These are phyloP conservation scores for Colletotrichum spinosum DNA, from an alignment of 2,329 filamentous ascomycete species.

Conservation along the genomic window DNA sequence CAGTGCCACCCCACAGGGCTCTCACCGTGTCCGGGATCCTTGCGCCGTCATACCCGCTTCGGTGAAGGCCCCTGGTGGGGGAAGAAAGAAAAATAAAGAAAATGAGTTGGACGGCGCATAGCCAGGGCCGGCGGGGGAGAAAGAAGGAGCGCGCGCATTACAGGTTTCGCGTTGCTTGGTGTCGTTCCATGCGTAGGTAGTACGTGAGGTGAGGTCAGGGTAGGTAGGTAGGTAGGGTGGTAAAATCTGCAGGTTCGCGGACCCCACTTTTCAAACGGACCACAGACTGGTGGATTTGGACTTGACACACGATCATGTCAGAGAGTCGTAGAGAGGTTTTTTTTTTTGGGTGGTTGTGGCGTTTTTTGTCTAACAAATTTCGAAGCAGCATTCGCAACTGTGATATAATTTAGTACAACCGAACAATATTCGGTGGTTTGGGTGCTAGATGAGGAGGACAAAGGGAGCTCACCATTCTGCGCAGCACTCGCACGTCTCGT, in stretches of 20 bases:
- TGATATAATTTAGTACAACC: background rate
- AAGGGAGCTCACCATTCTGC: conserved; percentile 47
- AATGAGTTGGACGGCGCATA: background rate
- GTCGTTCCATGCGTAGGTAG: background rate
- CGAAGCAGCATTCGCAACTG: conserved; percentile 52
- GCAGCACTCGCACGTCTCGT: conserved; percentile 62
- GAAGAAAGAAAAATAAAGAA: background rate
- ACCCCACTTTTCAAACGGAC: conserved; percentile 14
- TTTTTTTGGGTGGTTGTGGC: background rate
- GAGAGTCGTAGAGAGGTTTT: background rate
- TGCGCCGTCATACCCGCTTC: conserved; percentile 8
- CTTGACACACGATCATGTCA: conserved; percentile 19
- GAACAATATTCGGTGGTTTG: background rate
- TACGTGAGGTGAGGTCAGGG: no score
- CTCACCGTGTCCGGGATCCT: conserved; percentile 3
- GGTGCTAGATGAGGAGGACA: background rate
- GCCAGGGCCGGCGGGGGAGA: background rate
- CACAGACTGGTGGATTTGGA: conserved; percentile 4
- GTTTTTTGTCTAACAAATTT: conserved; percentile 38
- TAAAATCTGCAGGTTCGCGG: background rate
- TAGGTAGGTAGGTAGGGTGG: no score
- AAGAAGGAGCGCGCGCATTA: conserved; percentile 20
- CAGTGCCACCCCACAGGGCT: conserved; percentile 2
- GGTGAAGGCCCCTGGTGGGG: background rate
- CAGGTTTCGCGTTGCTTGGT: conserved; percentile 12